Evolutionary conservation across 495 filamentous ascomycete genomes (phyloP).

Genomic region (Saxophila tyrrhenica): DNA sequence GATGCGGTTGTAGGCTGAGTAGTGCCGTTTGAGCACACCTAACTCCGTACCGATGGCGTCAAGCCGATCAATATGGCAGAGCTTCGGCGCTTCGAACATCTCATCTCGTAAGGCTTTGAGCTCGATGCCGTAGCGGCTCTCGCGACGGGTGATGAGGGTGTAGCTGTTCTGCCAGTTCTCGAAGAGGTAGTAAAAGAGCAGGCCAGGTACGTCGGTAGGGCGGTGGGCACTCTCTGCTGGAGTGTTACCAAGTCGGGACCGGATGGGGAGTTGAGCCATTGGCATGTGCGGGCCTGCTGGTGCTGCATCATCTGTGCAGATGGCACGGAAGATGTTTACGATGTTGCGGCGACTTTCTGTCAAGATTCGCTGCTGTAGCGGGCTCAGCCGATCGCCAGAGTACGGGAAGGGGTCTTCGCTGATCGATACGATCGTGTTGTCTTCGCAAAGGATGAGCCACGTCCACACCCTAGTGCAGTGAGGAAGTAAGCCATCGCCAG

Average conservation of each 20-base stretch:
- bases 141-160: conserved; percentile 46
- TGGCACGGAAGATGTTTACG: conserved; percentile 56
- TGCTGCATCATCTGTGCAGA: conserved; percentile 38
- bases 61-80: conserved; percentile 57
- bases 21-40: conserved; percentile 59
- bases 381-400: conserved; percentile 21
- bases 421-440: conserved; percentile 72
- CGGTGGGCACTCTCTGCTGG: conserved; percentile 31
- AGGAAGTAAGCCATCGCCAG: conserved; percentile 31
- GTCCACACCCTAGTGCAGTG: conserved; percentile 58
- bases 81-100: conserved; percentile 48
- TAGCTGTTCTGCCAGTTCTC: conserved; percentile 74
- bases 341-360: conserved; percentile 55
- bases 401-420: conserved; percentile 56
- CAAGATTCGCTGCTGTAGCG: conserved; percentile 28
- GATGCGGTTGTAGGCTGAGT: conserved; percentile 67
- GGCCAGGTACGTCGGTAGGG: conserved; percentile 49
- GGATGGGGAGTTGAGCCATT: conserved; percentile 26
- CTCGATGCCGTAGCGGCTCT: conserved; percentile 48
- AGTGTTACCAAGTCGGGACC: conserved; percentile 25
- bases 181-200: conserved; percentile 79
- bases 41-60: conserved; percentile 60
- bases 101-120: conserved; percentile 45
- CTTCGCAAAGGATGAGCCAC: conserved; percentile 73
- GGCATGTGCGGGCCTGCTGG: conserved; percentile 24